Evolutionary conservation across 2,329 filamentous ascomycete genomes (phyloP), one percentile per base, ranked within the genome.

Genomic region (Pseudogymnoascus sp.): DNA sequence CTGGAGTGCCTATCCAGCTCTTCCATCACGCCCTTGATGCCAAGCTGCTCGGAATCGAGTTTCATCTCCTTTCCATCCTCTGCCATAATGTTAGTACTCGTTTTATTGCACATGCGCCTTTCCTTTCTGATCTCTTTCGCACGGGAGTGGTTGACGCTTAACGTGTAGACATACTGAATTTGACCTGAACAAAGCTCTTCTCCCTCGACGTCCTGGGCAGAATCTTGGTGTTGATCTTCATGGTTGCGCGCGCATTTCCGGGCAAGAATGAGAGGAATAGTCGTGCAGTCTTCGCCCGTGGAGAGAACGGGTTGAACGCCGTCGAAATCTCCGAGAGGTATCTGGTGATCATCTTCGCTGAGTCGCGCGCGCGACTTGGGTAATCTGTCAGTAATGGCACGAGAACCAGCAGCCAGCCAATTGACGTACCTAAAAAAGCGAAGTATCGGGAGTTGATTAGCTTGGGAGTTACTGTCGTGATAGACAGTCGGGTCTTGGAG

Each of bases 21-120:
- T 75, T 92, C 90, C 64, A 93, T 82, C 19, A 98, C 84, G 71
- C 92, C 89, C 74, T 90, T 90, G 73, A 98, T 93, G 69, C 87
- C 89, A 77, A 93, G 81, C 75, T 88, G 89, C 69, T 90, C 87
- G 68, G 91, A 83, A 73, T 96, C 87, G 40, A 98, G 83, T 35
- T 86, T 85, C 79, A 98, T 85, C 72, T 96, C 88, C 78, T 93
- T 96, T 70, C 95, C 95, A 73, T 97, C 95, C 82, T 96, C 91
- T 96, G 73, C 50, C 35, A 24, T 41, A 24, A 67, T 60, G 60
- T 74, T 65, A 73, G 70, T 62, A 61, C 31, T 22, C 37, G 6
- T 41, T 41, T 41, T 14, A 50, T 60, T 31, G 24, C 14, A 59
- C 12, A 56, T 26, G 38, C 33, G 33, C 22, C 22, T 26, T 12